Evolutionary conservation across 352 stramenopile species (phyloP).

Genomic region (Pythium dissotocum): DNA sequence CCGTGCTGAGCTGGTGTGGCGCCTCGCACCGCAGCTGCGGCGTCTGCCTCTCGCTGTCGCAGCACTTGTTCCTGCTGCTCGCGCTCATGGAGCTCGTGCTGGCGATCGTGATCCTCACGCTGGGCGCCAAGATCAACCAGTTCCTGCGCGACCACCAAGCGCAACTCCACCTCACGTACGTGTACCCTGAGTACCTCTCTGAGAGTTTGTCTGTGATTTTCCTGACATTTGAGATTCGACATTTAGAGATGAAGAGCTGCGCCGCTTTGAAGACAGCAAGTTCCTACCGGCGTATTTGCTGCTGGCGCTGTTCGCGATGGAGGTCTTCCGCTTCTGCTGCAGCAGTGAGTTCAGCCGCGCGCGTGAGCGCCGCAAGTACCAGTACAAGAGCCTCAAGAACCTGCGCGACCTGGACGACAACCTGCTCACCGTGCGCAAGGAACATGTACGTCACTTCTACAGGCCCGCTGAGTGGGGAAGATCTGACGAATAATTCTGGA

Average conservation of each 20-base stretch:
- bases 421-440: conserved; percentile 63
- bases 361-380: conserved; percentile 54
- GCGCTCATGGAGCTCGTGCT: conserved; percentile 60
- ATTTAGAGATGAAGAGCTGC: conserved; percentile 54
- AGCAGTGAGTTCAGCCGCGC: conserved; percentile 53
- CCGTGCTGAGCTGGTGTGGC: conserved; percentile 68
- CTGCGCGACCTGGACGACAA: conserved; percentile 71
- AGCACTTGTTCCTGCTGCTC: conserved; percentile 61
- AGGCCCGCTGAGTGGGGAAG: too few species aligned
- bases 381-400: conserved; percentile 54
- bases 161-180: conserved; percentile 57
- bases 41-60: conserved; percentile 54
- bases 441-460: conserved; percentile 42
- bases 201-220: too few species aligned
- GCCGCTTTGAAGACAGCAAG: conserved; percentile 58
- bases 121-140: conserved; percentile 54
- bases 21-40: conserved; percentile 48
- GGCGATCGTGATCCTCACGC: conserved; percentile 67
- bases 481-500: too few species aligned
- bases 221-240: background rate
- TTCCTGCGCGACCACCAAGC: conserved; percentile 67
- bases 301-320: conserved; percentile 64
- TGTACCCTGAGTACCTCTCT: too few species aligned
- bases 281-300: conserved; percentile 68
- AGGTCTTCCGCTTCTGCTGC: conserved; percentile 70